Evolutionary conservation across 768 basidiomycete species (phyloP).

Genomic region (Kwoniella heveanensis): DNA sequence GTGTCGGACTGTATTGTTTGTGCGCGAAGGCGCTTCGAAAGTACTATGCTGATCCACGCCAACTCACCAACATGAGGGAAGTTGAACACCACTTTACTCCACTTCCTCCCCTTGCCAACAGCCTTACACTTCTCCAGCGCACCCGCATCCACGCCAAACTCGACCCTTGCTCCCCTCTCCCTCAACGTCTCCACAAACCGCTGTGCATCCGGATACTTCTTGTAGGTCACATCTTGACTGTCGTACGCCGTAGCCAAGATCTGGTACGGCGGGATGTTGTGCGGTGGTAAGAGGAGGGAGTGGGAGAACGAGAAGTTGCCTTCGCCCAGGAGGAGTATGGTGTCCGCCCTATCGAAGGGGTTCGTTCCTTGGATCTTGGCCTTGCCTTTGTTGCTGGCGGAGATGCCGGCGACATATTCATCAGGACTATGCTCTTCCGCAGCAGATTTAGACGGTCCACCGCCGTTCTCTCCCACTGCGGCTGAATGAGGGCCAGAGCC

Average conservation of each 20-base stretch:
- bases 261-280: conserved; percentile 65
- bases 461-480: too few species aligned
- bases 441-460: too few species aligned
- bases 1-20: too few species aligned
- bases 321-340: conserved; percentile 73
- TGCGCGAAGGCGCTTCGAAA: too few species aligned
- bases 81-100: conserved; percentile 85
- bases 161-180: conserved; percentile 67
- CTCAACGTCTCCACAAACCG: conserved; percentile 64
- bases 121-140: conserved; percentile 64
- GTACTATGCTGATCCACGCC: too few species aligned
- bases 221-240: conserved; percentile 69
- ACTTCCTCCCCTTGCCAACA: conserved; percentile 61
- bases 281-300: conserved; percentile 65
- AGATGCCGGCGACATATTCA: too few species aligned
- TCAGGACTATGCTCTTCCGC: too few species aligned
- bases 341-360: conserved; percentile 53
- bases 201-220: conserved; percentile 74
- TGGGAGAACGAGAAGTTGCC: conserved; percentile 89
- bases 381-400: not conserved
- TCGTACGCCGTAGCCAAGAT: conserved; percentile 86
- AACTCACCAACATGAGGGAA: conserved; percentile 89
- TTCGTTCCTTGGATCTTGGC: conserved; percentile 8
- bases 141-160: conserved; percentile 85
- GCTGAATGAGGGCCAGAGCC: not conserved